Evolutionary conservation across 371 early-diverging fungal species (phyloP).

Genomic region (Furculomyces boomerangus): DNA sequence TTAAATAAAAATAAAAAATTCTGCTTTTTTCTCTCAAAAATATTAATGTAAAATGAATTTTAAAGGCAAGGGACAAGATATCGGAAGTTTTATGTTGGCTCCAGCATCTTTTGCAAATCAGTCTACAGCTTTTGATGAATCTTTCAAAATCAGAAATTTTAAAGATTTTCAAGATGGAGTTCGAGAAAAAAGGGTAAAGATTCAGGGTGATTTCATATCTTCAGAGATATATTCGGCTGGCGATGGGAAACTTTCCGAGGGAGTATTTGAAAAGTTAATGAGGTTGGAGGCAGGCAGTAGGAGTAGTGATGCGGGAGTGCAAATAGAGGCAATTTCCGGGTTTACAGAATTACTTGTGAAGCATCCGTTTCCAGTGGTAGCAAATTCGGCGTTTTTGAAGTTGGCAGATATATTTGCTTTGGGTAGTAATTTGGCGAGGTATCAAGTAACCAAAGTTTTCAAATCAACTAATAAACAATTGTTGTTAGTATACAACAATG

Average conservation of each 20-base stretch:
- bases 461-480: constrained; percentile 14
- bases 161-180: too few species aligned
- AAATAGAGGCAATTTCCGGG: constrained; percentile 20
- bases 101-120: too few species aligned
- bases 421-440: constrained; percentile 17
- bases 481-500: constrained; percentile 11
- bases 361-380: constrained; percentile 23
- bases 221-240: too few species aligned
- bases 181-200: too few species aligned
- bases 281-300: not conserved
- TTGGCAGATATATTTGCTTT: constrained; percentile 21
- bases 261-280: not conserved
- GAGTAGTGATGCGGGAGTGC: not conserved
- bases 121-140: too few species aligned
- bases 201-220: too few species aligned
- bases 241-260: not conserved
- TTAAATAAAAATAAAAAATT: too few species aligned
- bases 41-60: too few species aligned
- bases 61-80: too few species aligned
- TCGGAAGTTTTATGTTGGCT: too few species aligned
- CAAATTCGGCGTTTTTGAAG: constrained; percentile 22
- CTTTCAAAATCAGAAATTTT: too few species aligned
- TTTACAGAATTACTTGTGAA: constrained; percentile 22
- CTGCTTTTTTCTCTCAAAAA: too few species aligned
- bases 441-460: constrained; percentile 22